Base-by-base conservation (phyloP, 441 rosid genomes). In the Gossypium trilobum region DNA sequence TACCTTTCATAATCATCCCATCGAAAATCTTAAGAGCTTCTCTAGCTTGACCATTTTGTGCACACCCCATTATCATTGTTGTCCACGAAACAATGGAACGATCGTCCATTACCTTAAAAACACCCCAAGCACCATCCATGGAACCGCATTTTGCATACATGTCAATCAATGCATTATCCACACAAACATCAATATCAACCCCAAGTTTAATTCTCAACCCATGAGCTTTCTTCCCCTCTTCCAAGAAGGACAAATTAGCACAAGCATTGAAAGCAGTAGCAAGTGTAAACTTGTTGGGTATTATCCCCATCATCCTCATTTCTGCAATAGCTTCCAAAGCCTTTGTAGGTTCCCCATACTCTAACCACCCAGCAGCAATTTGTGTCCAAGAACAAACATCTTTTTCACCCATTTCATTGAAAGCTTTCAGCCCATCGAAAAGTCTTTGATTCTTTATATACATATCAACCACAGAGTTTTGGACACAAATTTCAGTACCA, bases 311-410 rank as follows among this genome's bases (percentile, higher is more conserved):
- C 68, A 68, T 73, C 72, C 59, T 77, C 86, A 83, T 83, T 50
- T 81, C 78, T 48, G 27, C 78, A 56, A 81, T 48, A 51, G 74
- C 71, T 58, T 75, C 75, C 63, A 83, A 73, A 0, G 86, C 86
- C 70, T 77, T 70, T 16, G 70, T 71, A 0, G 86, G 81, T 14
- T 83, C 77, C 42, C 84, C 82, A 27, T 71, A 65, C 39, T 68
- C 80, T 16, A 83, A 65, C 61, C 80, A 80, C 20, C 81, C 82
- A 6, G 82, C 75, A 5, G 86, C 84, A 68, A 83, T 77, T 48
- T 78, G 77, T 57, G 86, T 83, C 84, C 86, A 83, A 6, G 81
- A 78, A 50, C 71, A 70, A 31, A 81, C 84, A 59, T 83, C 80
- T 58, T 66, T 81, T 0, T 52, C 10, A 11, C 72, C 74, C 75